Evolutionary conservation across 768 basidiomycete species (phyloP).

Genomic region (Tylopilus cervinicoccineus): DNA sequence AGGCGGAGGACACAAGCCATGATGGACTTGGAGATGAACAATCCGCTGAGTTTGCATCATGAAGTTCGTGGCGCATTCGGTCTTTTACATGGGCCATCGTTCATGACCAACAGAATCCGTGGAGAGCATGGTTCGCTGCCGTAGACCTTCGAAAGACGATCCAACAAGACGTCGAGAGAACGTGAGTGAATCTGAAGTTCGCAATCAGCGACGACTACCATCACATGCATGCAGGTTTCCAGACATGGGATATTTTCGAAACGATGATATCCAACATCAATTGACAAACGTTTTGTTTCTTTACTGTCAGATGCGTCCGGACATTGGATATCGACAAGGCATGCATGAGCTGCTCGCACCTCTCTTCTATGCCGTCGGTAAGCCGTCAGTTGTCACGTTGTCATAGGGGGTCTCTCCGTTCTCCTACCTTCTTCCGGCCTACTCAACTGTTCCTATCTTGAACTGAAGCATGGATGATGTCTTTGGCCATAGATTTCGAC

Average conservation of each 20-base stretch:
- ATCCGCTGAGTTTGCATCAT: conserved; percentile 76
- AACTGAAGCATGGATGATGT: conserved; percentile 26
- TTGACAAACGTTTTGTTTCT: conserved; percentile 88
- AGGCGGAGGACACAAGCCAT: conserved; percentile 26
- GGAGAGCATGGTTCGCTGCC: conserved; percentile 91
- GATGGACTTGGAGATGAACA: conserved; percentile 63
- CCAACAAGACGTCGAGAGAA: conserved; percentile 91
- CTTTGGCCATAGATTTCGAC: conserved; percentile 63
- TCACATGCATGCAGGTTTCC: conserved; percentile 67
- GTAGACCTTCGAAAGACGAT: conserved; percentile 89
- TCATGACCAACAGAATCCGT: conserved; percentile 66
- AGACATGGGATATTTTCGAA: conserved; percentile 90
- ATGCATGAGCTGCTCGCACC: conserved; percentile 98
- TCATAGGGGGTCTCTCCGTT: conserved; percentile 2
- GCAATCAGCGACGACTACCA: conserved; percentile 1
- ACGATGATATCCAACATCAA: conserved; percentile 66
- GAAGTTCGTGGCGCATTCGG: conserved; percentile 42
- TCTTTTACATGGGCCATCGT: not conserved
- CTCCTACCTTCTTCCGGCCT: conserved; percentile 9
- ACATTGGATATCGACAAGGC: conserved; percentile 93
- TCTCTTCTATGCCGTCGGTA: conserved; percentile 61
- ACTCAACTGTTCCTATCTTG: conserved; percentile 16
- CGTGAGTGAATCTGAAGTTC: conserved; percentile 49
- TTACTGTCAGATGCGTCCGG: conserved; percentile 71
- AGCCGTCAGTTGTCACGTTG: conserved; percentile 7